Conservation (phyloP, 306 rosid species). For the Cercis canadensis region DNA sequence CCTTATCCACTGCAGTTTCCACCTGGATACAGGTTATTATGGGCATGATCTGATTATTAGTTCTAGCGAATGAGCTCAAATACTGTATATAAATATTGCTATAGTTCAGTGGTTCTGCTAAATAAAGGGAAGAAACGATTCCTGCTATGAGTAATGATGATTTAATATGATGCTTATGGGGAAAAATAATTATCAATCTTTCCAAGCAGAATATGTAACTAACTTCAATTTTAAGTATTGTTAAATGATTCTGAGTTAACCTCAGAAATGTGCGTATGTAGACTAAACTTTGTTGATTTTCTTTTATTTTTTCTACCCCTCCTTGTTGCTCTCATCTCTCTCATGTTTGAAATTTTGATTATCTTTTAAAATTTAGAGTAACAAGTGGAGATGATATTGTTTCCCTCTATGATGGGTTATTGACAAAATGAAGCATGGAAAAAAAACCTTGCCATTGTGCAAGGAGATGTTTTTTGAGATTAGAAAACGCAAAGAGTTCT, state of each 20-base stretch:
- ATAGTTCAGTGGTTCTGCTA: slow-evolving; percentile 14
- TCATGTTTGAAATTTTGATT: no score
- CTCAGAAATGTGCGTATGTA: slow-evolving; percentile 25
- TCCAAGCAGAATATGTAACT: neutral
- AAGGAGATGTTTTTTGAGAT: no score
- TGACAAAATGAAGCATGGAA: no score
- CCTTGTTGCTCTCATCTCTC: no score
- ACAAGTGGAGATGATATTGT: no score
- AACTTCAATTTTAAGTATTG: slow-evolving; percentile 13
- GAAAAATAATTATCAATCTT: neutral
- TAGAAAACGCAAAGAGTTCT: neutral
- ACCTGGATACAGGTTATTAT: slow-evolving; percentile 72
- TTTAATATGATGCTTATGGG: neutral
- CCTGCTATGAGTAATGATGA: slow-evolving; percentile 1
- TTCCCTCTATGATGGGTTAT: no score
- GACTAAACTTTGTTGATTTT: no score
- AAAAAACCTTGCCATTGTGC: no score
- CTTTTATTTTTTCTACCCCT: no score
- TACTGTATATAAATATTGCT: slow-evolving; percentile 10
- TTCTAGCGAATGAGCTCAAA: neutral
- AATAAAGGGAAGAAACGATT: slow-evolving; percentile 15
- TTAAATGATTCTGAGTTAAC: slow-evolving; percentile 8
- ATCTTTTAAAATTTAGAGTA: no score
- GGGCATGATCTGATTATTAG: slow-evolving; percentile 35
- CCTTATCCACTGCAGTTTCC: slow-evolving; percentile 61